phyloP scores from a whole-genome alignment of 345 rosid genomes.

The Murraya koenigii region DNA sequence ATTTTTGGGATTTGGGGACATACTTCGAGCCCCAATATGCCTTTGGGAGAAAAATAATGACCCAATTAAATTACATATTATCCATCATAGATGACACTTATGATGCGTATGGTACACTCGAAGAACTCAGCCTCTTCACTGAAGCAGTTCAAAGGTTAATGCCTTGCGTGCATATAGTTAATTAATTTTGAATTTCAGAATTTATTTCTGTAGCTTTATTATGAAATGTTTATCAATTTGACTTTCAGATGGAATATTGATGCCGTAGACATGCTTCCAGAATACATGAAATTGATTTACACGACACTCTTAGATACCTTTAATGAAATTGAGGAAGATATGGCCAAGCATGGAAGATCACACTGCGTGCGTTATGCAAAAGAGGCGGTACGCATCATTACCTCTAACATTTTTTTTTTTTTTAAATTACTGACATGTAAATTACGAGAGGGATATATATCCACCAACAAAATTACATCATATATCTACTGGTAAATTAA shows the following conservation, averaged over 20 bases:
- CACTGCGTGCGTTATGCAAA: background rate
- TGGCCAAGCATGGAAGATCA: background rate
- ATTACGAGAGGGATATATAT: too few species aligned
- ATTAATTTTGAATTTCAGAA: background rate
- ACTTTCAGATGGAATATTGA: constrained; percentile 25
- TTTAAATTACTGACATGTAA: too few species aligned
- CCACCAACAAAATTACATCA: too few species aligned
- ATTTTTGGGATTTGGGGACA: too few species aligned
- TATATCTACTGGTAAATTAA: too few species aligned
- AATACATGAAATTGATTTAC: constrained; percentile 11
- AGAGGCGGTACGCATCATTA: background rate
- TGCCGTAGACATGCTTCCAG: constrained; percentile 14
- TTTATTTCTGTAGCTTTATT: too few species aligned
- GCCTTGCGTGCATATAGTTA: background rate
- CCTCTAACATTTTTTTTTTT: background rate
- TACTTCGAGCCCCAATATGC: too few species aligned
- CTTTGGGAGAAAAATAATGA: too few species aligned
- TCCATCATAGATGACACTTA: background rate
- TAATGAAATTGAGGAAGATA: constrained; percentile 7
- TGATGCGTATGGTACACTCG: constrained; percentile 23
- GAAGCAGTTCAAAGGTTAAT: constrained; percentile 20
- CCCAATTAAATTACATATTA: too few species aligned
- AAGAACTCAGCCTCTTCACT: constrained; percentile 34
- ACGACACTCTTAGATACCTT: constrained; percentile 10
- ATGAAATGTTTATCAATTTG: too few species aligned